Evolutionary conservation across 176 grass and related monocot species (phyloP).

Genomic region (Eragrostis nindensis): DNA sequence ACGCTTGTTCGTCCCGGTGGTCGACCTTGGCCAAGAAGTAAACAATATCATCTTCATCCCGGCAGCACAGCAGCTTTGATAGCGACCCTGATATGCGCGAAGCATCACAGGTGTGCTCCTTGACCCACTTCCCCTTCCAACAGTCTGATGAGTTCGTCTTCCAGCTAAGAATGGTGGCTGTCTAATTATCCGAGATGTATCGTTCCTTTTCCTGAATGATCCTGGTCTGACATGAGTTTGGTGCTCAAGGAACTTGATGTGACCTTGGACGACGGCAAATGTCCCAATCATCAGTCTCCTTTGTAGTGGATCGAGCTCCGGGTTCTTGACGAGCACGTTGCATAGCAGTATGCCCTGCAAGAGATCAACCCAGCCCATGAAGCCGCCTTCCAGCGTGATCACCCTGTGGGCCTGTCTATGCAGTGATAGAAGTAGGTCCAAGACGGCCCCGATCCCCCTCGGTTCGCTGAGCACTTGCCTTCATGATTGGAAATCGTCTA

Average conservation of each 20-base stretch:
- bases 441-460: background rate
- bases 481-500: too few relatives aligned
- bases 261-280: background rate
- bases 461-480: too few relatives aligned
- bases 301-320: background rate
- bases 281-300: background rate
- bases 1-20: background rate
- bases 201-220: background rate
- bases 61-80: background rate
- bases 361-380: constrained; percentile 9
- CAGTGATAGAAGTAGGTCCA: background rate
- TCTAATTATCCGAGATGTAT: background rate
- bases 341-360: background rate
- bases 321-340: background rate
- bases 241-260: background rate
- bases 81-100: background rate
- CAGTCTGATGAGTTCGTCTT: background rate
- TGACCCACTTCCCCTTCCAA: background rate
- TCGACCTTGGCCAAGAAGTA: background rate
- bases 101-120: background rate
- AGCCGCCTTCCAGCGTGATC: background rate
- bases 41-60: background rate
- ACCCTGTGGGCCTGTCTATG: background rate
- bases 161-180: too few relatives aligned
- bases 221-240: background rate